Conservation (phyloP, 257 asterid species). For the Euphrasia confusa region DNA sequence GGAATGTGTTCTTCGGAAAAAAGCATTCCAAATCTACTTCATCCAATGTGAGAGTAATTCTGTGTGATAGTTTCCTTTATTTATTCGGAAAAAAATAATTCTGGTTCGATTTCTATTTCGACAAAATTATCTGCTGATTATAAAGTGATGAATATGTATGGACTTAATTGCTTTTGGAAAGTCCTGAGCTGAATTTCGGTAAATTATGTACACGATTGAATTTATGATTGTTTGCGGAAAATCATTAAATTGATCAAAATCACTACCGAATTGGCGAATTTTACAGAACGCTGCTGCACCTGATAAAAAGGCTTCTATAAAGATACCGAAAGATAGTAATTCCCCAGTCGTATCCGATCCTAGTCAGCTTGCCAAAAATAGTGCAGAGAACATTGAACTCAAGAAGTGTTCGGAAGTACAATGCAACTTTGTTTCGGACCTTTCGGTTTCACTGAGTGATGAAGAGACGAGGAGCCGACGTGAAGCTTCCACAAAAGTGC, state of each 20-base stretch:
- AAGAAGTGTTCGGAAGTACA: conserved; percentile 35
- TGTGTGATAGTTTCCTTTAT: conserved; percentile 15
- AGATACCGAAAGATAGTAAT: conserved; percentile 39
- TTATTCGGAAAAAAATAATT: not conserved
- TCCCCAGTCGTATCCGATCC: conserved; percentile 43
- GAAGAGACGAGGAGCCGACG: conserved; percentile 45
- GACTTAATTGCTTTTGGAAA: too few relatives aligned
- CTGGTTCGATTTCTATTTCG: not conserved
- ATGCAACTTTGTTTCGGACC: conserved; percentile 10
- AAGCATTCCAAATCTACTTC: conserved; percentile 61
- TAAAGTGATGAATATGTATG: too few relatives aligned
- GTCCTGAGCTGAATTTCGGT: too few relatives aligned
- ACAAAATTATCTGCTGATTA: too few relatives aligned
- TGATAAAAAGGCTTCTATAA: conserved; percentile 37
- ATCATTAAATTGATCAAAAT: conserved; percentile 16
- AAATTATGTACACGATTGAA: too few relatives aligned
- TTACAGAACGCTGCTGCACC: conserved; percentile 43
- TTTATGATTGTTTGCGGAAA: too few relatives aligned
- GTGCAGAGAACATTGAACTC: conserved; percentile 33
- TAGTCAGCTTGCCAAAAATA: conserved; percentile 35
- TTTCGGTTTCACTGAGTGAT: conserved; percentile 31
- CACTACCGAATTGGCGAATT: conserved; percentile 21
- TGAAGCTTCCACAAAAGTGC: conserved; percentile 65
- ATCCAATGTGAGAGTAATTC: conserved; percentile 55
- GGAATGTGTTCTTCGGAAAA: conserved; percentile 82